phyloP scores from a whole-genome alignment of 1,139 yeast genomes.

The Yamadazyma dendronema region DNA sequence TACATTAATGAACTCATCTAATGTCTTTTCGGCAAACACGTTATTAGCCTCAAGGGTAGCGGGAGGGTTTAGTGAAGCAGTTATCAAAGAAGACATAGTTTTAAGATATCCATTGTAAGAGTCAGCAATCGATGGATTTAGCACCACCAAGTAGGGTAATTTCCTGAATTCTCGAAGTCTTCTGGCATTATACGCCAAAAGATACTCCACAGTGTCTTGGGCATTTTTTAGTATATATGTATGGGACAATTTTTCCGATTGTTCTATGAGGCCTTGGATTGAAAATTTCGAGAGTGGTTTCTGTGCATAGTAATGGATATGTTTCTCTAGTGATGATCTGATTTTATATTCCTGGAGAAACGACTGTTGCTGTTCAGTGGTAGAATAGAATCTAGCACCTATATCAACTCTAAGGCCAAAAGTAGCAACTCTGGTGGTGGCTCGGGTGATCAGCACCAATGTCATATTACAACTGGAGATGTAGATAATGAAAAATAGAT shows the following conservation, averaged over 20 bases:
- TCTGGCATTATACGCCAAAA: constrained; percentile 49
- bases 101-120: constrained; percentile 71
- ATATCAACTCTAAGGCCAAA: background rate
- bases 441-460: background rate
- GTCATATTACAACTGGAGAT: background rate
- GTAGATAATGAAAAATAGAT: background rate
- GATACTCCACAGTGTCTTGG: constrained; percentile 41
- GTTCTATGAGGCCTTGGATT: constrained; percentile 41
- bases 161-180: constrained; percentile 67
- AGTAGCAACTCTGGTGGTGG: no score
- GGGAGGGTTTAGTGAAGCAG: constrained; percentile 37
- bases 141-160: constrained; percentile 77
- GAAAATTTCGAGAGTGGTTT: constrained; percentile 49
- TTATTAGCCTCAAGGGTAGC: constrained; percentile 53
- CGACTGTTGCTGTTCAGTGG: constrained; percentile 24
- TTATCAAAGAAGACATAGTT: constrained; percentile 63
- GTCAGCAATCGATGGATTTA: constrained; percentile 87
- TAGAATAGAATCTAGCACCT: background rate
- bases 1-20: constrained; percentile 61
- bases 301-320: constrained; percentile 49
- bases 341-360: constrained; percentile 48
- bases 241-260: constrained; percentile 38
- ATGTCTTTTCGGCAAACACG: constrained; percentile 44
- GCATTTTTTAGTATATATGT: constrained; percentile 36
- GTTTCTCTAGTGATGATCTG: constrained; percentile 50